phyloP scores from a whole-genome alignment of 148 eudicot genomes.

The Rhododendron williamsianum region DNA sequence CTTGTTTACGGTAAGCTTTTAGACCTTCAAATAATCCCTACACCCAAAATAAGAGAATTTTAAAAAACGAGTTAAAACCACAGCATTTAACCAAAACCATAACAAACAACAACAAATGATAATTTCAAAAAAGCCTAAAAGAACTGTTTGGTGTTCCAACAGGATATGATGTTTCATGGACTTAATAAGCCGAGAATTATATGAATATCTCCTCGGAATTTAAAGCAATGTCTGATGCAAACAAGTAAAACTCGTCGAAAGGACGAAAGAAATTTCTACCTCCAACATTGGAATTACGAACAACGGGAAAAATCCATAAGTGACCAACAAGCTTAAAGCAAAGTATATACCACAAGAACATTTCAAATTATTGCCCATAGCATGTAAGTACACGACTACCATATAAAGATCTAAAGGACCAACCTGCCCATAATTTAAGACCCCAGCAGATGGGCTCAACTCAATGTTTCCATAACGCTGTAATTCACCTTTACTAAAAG shows the following conservation, averaged over 20 bases:
- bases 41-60: not conserved
- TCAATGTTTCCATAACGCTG: constrained; percentile 82
- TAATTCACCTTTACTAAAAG: constrained; percentile 67
- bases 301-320: too few relatives aligned
- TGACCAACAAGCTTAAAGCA: too few relatives aligned
- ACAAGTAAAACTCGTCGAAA: not conserved
- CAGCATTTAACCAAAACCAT: not conserved
- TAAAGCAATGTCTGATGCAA: not conserved
- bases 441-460: constrained; percentile 88
- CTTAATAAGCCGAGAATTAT: not conserved
- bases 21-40: constrained; percentile 97
- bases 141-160: not conserved
- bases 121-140: not conserved
- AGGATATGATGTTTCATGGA: not conserved
- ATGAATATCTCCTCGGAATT: not conserved
- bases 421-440: constrained; percentile 96
- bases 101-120: not conserved
- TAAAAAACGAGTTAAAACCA: not conserved
- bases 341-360: not conserved
- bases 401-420: constrained; percentile 13
- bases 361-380: not conserved
- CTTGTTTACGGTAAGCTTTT: constrained; percentile 78
- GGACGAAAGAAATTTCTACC: not conserved
- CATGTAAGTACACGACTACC: not conserved
- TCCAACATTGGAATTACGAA: not conserved